Percentiles rank a stretch among this genome's conserved stretches.
Conservation (phyloP, 176 grass and related monocot species). For the Leersia perrieri region DNA sequence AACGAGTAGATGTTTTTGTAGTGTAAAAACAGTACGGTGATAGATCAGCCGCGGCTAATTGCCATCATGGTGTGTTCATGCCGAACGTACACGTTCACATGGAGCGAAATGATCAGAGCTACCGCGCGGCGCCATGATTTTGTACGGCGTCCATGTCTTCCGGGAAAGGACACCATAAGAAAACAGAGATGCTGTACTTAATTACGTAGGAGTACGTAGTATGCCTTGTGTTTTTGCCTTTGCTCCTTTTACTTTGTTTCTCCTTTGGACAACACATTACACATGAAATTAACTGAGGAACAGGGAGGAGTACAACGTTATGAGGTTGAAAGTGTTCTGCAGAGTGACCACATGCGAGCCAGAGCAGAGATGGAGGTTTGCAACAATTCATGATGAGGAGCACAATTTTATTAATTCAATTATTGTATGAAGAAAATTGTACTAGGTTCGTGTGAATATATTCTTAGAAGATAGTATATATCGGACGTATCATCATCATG, state of each 20-base stretch:
- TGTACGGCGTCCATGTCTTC: slow-evolving; percentile 35
- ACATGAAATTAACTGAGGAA: not conserved
- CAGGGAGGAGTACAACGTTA: not conserved
- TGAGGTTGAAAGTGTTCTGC: not conserved
- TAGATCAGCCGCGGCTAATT: not conserved
- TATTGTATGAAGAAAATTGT: not conserved
- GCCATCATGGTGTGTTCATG: not conserved
- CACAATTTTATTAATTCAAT: not conserved
- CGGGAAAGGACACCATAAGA: slow-evolving; percentile 1
- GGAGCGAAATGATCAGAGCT: slow-evolving; percentile 25
- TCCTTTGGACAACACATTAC: slow-evolving; percentile 15
- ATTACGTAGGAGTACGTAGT: not conserved
- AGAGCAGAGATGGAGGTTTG: not conserved
- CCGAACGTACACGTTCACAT: slow-evolving; percentile 37
- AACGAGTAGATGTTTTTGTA: not conserved
- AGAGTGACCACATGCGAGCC: not conserved
- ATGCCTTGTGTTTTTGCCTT: not conserved
- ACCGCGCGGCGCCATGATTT: slow-evolving; percentile 28
- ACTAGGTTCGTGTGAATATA: not conserved
- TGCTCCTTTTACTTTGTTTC: not conserved
- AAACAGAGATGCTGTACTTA: not conserved
- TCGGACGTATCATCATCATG: not conserved
- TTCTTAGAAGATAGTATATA: not conserved
- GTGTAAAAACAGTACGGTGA: not conserved
- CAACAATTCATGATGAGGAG: not conserved